Base-by-base conservation (phyloP, 129 eudicot genomes). In the Arctium minus region DNA sequence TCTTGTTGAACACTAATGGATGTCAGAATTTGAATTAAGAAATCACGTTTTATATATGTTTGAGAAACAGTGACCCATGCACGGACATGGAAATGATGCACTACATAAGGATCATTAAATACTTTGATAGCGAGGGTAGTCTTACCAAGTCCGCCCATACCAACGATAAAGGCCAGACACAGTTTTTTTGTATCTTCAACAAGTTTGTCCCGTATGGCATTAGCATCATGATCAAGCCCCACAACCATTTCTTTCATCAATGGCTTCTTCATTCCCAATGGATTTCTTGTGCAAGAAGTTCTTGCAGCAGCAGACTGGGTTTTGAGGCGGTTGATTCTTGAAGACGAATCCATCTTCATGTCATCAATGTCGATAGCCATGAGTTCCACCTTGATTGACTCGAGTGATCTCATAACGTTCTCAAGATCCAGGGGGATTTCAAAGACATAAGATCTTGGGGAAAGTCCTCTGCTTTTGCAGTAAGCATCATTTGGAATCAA, bases 11-110 rank as follows among this genome's bases (percentile, higher is more conserved):
- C 6, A 22, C 44, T 10, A 9, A 67, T 53, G 27, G 48, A 83
- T 68, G 75, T 56, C 30, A 88, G 15, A 8, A 85, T 75, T 22
- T 64, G 30, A 60, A 79, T 8, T 29, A 85, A 37, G 37, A 88
- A 35, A 35, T 80, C 81, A 36, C 72, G 73, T n/a, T 31, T 76
- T 3, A 1, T 11, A 72, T 84, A 86, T 12, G 31, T 50, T 78
- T 86, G 89, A 1, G 92, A 77, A 1, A 84, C 81, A 38, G 38
- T 31, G 36, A 77, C 74, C 89, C 89, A 86, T 64, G 84, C 88
- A 1, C 92, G 84, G 0, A 76, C 35, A 33, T 83, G 12, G 30
- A 89, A 89, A 74, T 62, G 72, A 48, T 79, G 36, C 2, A 44
- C 50, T 11, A 81, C 6, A 1, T 9, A 46, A 6, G 79, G 86